Percentiles rank a stretch among this genome's conserved stretches.
These are phyloP conservation scores for Selaginella tamariscina DNA, from an alignment of 75 land plant genomes.

Conservation along the genomic window DNA sequence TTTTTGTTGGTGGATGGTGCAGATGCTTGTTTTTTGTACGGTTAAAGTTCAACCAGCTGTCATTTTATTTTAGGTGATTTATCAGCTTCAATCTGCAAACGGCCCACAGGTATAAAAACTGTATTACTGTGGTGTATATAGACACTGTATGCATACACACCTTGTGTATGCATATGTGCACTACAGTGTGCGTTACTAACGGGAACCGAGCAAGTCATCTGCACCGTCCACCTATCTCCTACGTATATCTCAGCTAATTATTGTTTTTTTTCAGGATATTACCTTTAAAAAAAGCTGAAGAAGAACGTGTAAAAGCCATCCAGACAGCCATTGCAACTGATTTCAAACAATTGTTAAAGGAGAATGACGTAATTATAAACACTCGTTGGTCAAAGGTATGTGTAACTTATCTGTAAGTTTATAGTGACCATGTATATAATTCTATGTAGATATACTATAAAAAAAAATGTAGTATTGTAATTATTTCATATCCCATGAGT, in stretches of 20 bases:
- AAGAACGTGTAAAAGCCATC: constrained; percentile 56
- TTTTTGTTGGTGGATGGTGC: constrained; percentile 1
- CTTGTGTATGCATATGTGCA: too few relatives aligned
- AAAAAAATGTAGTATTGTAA: not conserved
- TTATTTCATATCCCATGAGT: not conserved
- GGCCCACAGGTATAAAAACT: not conserved
- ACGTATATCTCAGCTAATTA: not conserved
- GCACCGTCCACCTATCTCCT: not conserved
- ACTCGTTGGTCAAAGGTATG: constrained; percentile 87
- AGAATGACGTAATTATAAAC: constrained; percentile 43
- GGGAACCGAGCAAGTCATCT: not conserved
- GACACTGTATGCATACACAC: too few relatives aligned
- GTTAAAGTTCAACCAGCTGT: not conserved
- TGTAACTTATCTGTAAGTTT: not conserved
- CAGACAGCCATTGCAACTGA: constrained; percentile 47
- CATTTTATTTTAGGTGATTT: not conserved
- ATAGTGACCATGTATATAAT: not conserved
- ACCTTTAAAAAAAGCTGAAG: constrained; percentile 62
- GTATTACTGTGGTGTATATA: not conserved
- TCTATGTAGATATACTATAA: not conserved
- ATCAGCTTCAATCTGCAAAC: not conserved
- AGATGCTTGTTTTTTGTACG: constrained; percentile 7
- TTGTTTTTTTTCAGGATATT: constrained; percentile 35
- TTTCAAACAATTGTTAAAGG: constrained; percentile 69
- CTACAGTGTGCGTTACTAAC: too few relatives aligned